phyloP scores from a whole-genome alignment of 108 stramenopile genomes.

The Conticribra guillardii region DNA sequence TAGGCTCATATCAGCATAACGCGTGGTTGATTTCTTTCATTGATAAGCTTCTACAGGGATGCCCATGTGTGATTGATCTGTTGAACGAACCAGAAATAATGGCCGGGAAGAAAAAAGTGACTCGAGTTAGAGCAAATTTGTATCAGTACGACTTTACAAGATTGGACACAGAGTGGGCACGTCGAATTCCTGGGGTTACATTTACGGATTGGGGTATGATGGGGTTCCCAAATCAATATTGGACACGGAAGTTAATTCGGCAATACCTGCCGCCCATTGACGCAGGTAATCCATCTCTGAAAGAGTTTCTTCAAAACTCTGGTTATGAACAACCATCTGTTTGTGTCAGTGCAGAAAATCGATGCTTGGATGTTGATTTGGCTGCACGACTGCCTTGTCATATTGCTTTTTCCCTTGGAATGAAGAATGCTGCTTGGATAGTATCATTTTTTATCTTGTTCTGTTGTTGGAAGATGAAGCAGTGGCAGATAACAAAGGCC shows the following conservation, averaged over 20 bases:
- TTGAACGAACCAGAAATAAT: constrained; percentile 38
- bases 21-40: constrained; percentile 64
- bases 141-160: constrained; percentile 53
- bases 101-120: constrained; percentile 19
- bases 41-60: constrained; percentile 47
- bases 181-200: constrained; percentile 35
- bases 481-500: no score
- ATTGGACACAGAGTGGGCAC: constrained; percentile 32
- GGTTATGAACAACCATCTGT: constrained; percentile 5
- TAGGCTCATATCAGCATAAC: constrained; percentile 56
- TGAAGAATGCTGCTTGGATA: background rate
- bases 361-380: background rate
- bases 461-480: no score
- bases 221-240: constrained; percentile 11
- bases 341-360: background rate
- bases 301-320: constrained; percentile 7
- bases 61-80: constrained; percentile 39
- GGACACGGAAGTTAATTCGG: constrained; percentile 21
- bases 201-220: constrained; percentile 4
- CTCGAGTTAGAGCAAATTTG: constrained; percentile 26
- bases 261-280: constrained; percentile 27
- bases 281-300: background rate
- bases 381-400: background rate
- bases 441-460: background rate
- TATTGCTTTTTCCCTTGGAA: background rate